Evolutionary conservation across 352 stramenopile species (phyloP).

Genomic region (Pythium phragmitis): DNA sequence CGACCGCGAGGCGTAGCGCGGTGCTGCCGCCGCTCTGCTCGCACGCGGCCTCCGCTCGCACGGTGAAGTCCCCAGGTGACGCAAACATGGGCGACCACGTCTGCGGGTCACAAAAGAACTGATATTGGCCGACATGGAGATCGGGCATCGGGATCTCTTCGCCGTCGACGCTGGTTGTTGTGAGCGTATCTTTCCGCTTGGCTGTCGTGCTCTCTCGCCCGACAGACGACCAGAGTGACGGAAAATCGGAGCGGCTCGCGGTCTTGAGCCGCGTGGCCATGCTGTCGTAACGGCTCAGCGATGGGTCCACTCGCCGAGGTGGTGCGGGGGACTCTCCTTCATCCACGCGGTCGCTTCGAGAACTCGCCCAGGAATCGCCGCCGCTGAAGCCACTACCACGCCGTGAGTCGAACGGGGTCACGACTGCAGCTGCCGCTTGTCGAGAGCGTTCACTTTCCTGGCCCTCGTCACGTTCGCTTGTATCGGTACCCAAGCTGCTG

Average conservation of each 20-base stretch:
- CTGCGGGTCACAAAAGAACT: conserved; percentile 61
- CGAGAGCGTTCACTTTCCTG: background rate
- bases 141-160: conserved; percentile 73
- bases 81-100: conserved; percentile 76
- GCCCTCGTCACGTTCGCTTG: conserved; percentile 9
- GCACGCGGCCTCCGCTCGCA: conserved; percentile 55
- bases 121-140: conserved; percentile 61
- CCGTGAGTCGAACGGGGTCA: conserved; percentile 9
- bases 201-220: background rate
- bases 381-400: conserved; percentile 4
- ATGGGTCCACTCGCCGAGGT: conserved; percentile 13
- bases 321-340: background rate
- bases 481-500: conserved; percentile 26
- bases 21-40: conserved; percentile 37
- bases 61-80: conserved; percentile 71
- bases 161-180: conserved; percentile 2
- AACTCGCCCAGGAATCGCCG: conserved; percentile 1
- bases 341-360: conserved; percentile 6
- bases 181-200: conserved; percentile 4
- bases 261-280: conserved; percentile 32
- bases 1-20: conserved; percentile 52
- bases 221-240: conserved; percentile 19
- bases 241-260: conserved; percentile 23
- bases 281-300: conserved; percentile 38
- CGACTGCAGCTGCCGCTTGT: background rate